phyloP scores from a whole-genome alignment of 2,329 filamentous ascomycete genomes.

The Ophiostoma fasciatum region DNA sequence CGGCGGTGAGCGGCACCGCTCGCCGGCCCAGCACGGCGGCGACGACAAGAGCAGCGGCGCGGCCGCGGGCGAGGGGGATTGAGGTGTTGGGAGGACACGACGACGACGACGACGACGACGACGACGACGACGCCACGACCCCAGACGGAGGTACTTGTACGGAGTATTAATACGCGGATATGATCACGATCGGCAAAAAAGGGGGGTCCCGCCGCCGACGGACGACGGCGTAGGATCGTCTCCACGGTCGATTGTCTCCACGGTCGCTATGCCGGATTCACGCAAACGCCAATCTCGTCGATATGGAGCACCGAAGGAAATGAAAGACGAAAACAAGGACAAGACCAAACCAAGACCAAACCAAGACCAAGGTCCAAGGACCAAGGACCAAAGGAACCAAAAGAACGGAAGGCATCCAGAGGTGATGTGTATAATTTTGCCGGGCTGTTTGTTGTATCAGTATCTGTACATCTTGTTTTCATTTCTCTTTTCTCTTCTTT shows the following conservation, averaged over 20 bases:
- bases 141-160: not conserved
- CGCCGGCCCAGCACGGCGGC: slow-evolving; percentile 13
- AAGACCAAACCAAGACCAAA: too few relatives aligned
- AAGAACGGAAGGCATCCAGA: too few relatives aligned
- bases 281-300: slow-evolving; percentile 1
- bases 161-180: not conserved
- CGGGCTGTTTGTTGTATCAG: slow-evolving; percentile 1
- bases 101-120: too few relatives aligned
- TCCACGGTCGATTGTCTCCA: too few relatives aligned
- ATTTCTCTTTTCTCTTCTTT: not conserved
- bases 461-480: slow-evolving; percentile 1
- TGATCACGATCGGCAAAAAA: slow-evolving; percentile 8
- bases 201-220: not conserved
- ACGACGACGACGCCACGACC: too few relatives aligned
- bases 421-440: slow-evolving; percentile 1
- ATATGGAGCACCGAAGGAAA: too few relatives aligned
- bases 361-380: too few relatives aligned
- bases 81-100: not conserved
- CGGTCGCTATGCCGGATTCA: slow-evolving; percentile 6
- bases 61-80: not conserved
- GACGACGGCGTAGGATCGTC: not conserved
- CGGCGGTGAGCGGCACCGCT: slow-evolving; percentile 19
- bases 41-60: not conserved
- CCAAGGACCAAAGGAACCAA: too few relatives aligned
- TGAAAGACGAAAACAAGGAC: too few relatives aligned